These are phyloP conservation scores for Leptodermis oblonga DNA, from an alignment of 257 asterid genomes.

Conservation along the genomic window DNA sequence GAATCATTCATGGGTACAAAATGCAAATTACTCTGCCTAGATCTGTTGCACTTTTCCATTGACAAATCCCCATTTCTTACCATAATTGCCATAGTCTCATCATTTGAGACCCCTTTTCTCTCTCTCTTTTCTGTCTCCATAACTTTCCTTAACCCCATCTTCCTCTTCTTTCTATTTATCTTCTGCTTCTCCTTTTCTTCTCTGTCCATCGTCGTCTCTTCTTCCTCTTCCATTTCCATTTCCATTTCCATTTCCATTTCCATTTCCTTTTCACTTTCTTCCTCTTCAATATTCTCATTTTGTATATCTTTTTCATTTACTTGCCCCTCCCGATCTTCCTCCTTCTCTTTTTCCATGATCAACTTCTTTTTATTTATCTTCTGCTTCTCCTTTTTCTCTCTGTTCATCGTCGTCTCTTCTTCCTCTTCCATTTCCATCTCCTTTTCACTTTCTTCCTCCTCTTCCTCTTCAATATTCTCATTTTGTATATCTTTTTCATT, in stretches of 20 bases:
- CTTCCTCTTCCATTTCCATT: conserved; percentile 7
- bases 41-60: conserved; percentile 25
- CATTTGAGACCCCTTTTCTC: conserved; percentile 15
- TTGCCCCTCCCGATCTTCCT: conserved; percentile 13
- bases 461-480: conserved; percentile 12
- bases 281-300: conserved; percentile 10
- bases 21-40: conserved; percentile 36
- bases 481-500: conserved; percentile 14
- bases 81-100: conserved; percentile 7
- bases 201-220: conserved; percentile 3
- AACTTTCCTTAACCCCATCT: conserved; percentile 1
- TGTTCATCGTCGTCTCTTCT: conserved; percentile 3
- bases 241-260: conserved; percentile 10
- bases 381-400: conserved; percentile 7
- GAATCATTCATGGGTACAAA: conserved; percentile 49
- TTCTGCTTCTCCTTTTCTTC: conserved; percentile 3
- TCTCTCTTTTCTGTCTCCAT: conserved; percentile 25
- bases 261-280: conserved; percentile 15
- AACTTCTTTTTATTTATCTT: conserved; percentile 14
- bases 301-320: conserved; percentile 10
- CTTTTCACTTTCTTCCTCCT: conserved; percentile 11
- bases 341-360: conserved; percentile 29
- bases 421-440: conserved; percentile 10
- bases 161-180: conserved; percentile 19
- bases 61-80: conserved; percentile 17